Evolutionary conservation across 306 rosid genomes (phyloP).

Genomic region (Quercus dentata): DNA sequence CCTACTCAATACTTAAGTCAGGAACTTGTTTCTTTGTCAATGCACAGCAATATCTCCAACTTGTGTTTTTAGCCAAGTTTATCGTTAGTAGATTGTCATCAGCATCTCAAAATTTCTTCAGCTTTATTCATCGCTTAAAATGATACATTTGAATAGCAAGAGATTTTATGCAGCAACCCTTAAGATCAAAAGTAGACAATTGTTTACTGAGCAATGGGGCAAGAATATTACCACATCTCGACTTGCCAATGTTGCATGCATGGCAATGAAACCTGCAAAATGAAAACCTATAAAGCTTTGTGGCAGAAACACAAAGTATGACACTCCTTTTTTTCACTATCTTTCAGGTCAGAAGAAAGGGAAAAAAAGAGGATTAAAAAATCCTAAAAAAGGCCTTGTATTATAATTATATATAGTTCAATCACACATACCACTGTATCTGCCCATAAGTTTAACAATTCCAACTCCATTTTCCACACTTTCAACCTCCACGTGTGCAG

Average conservation of each 20-base stretch:
- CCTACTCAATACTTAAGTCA: neutral
- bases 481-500: slow-evolving; percentile 95
- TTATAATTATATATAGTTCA: neutral
- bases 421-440: slow-evolving; percentile 70
- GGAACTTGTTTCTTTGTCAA: neutral
- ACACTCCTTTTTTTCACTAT: neutral
- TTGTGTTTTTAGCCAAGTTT: neutral
- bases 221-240: slow-evolving; percentile 85
- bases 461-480: slow-evolving; percentile 94
- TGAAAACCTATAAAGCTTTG: slow-evolving; percentile 30
- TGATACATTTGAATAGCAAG: slow-evolving; percentile 15
- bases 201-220: slow-evolving; percentile 6
- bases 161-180: slow-evolving; percentile 12
- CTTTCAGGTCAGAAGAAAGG: neutral
- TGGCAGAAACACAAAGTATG: slow-evolving; percentile 17
- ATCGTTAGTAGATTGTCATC: neutral
- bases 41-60: neutral
- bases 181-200: slow-evolving; percentile 8
- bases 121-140: neutral
- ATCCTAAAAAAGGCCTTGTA: neutral
- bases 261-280: slow-evolving; percentile 92
- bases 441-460: slow-evolving; percentile 92
- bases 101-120: neutral
- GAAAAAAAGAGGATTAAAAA: neutral
- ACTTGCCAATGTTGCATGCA: slow-evolving; percentile 90